Base-by-base conservation (phyloP, 1,284 basidiomycete genomes). In the Sporisorium exsertum region DNA sequence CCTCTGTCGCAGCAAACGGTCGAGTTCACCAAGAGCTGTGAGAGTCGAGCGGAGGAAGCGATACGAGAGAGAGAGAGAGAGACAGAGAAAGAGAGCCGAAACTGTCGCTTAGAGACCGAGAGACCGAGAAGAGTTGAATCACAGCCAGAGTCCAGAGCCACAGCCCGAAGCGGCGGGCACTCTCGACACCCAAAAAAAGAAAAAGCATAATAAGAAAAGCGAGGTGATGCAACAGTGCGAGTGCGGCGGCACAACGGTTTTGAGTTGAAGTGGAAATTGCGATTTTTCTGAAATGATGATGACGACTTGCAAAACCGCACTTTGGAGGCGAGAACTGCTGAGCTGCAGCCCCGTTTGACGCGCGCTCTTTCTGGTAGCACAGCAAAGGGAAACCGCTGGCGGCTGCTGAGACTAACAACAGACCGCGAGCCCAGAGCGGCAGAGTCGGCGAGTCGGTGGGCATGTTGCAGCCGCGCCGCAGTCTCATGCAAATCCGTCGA, bases 191-290 rank as follows among this genome's bases (percentile, higher is more conserved):
- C 27, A 46, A 24, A 46, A 46, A 26, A 46, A 26, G 15, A 24
- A 47, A 32, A 50, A 35, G 26, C 12, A 37, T 13, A 50, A 13
- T 29, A 27, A 29, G 47, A 18, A 13, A 51, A 20, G 50, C 22
- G 50, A 52, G 27, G 33, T 52, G 50, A 52, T 52, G 50, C 50
- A 52, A 52, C 50, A 5, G 12, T 50, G 49, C 27, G 8, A 49
- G 29, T 16, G 24, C 1, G 15, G 37, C 15, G 18, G 16, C 4
- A 16, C 13, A 49, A 32, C 22, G n/a, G n/a, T n/a, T n/a, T n/a
- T n/a, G n/a, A n/a, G n/a, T n/a, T n/a, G n/a, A n/a, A n/a, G n/a
- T n/a, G n/a, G n/a, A n/a, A n/a, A n/a, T n/a, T n/a, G n/a, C n/a
- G n/a, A n/a, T n/a, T 35, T 35, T 35, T 35, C 35, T 40, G 37